Evolutionary conservation across 805 yeast species (phyloP).

Genomic region (Candida yuanshanica): DNA sequence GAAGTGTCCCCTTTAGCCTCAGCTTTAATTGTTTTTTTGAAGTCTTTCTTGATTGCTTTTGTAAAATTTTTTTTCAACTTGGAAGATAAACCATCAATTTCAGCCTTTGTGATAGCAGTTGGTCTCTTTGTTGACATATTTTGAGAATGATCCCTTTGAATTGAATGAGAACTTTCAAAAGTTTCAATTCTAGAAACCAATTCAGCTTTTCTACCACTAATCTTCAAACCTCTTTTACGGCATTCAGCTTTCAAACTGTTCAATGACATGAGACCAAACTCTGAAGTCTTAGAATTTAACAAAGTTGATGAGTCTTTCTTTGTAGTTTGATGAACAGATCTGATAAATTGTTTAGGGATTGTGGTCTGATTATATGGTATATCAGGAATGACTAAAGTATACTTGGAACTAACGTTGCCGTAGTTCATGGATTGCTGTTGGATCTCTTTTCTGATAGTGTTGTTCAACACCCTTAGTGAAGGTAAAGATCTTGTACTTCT

Average conservation of each 20-base stretch:
- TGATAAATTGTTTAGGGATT: conserved; percentile 9
- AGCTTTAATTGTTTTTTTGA: conserved; percentile 17
- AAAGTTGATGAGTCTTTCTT: conserved; percentile 24
- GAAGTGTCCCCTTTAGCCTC: conserved; percentile 51
- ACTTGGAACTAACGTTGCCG: conserved; percentile 11
- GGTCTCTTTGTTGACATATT: conserved; percentile 13
- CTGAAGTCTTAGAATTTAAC: conserved; percentile 20
- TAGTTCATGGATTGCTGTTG: conserved; percentile 9
- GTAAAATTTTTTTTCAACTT: conserved; percentile 12
- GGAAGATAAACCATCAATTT: background rate
- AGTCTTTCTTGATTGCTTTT: conserved; percentile 1
- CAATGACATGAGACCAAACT: conserved; percentile 39
- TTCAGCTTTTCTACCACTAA: conserved; percentile 58
- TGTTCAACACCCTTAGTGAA: conserved; percentile 15
- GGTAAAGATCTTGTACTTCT: conserved; percentile 27
- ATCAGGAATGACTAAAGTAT: conserved; percentile 18
- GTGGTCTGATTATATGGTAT: conserved; percentile 16
- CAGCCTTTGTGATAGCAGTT: background rate
- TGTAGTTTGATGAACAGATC: conserved; percentile 26
- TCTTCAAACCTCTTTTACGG: conserved; percentile 50
- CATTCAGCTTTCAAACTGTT: conserved; percentile 54
- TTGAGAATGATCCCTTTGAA: conserved; percentile 1
- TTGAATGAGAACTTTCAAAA: conserved; percentile 17
- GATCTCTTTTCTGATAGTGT: conserved; percentile 8
- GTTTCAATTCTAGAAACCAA: conserved; percentile 34